Evolutionary conservation across 441 rosid genomes (phyloP).

Genomic region (Metrosideros polymorpha): DNA sequence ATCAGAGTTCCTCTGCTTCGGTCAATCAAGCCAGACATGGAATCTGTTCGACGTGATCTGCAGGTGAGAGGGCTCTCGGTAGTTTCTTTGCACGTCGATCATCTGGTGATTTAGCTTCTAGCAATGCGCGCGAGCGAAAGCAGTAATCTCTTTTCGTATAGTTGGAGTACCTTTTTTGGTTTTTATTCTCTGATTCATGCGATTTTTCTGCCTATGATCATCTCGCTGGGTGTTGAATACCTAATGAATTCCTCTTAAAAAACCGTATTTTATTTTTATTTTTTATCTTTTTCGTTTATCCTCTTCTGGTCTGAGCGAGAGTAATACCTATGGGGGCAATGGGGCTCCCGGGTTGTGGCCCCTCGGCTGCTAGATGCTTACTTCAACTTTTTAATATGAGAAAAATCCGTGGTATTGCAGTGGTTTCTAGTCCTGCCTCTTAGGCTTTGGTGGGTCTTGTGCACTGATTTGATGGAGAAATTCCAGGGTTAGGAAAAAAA

Average conservation of each 20-base stretch:
- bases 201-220: neutral
- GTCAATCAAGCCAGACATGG: neutral
- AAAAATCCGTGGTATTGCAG: neutral
- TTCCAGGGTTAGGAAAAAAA: neutral
- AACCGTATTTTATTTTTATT: fast-evolving
- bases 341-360: neutral
- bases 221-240: neutral
- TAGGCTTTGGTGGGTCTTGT: neutral
- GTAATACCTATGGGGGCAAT: neutral
- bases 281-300: neutral
- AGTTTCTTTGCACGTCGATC: neutral
- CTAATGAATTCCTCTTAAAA: neutral
- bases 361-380: neutral
- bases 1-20: neutral
- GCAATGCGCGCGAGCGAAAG: neutral
- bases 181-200: neutral
- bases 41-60: neutral
- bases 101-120: neutral
- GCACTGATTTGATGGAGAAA: neutral
- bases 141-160: neutral
- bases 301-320: neutral
- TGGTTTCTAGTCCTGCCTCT: neutral
- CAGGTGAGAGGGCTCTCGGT: neutral
- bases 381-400: too few relatives aligned
- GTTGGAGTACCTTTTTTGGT: neutral